phyloP scores from a whole-genome alignment of 2,329 filamentous ascomycete species.

The Akanthomyces muscarius region DNA sequence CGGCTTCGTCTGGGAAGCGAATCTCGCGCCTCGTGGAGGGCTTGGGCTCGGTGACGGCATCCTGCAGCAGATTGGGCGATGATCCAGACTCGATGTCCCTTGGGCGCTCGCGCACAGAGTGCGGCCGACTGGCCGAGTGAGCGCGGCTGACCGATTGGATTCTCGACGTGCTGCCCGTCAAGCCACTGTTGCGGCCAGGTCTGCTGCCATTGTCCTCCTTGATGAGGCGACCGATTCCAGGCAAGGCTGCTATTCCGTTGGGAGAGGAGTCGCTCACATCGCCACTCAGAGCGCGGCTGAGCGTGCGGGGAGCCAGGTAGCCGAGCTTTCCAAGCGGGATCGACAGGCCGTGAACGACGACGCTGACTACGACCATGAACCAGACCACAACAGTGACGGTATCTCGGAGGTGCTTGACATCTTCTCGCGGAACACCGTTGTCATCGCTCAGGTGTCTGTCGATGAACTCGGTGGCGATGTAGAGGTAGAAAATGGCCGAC shows the following conservation, averaged over 20 bases:
- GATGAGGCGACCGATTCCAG: conserved; percentile 15
- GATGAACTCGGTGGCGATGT: conserved; percentile 74
- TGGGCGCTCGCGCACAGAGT: background rate
- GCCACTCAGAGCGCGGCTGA: conserved; percentile 34
- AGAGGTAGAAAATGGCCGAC: conserved; percentile 85
- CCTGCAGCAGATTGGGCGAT: background rate
- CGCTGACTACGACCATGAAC: conserved; percentile 80
- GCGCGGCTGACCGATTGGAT: background rate
- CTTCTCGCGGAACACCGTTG: conserved; percentile 57
- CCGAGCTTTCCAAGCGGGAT: conserved; percentile 71
- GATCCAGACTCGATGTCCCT: background rate
- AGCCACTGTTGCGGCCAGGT: background rate
- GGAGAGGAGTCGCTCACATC: conserved; percentile 9
- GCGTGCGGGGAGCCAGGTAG: conserved; percentile 58
- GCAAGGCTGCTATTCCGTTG: background rate
- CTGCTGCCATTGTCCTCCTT: conserved; percentile 10
- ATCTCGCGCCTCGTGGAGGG: conserved; percentile 9
- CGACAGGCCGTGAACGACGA: conserved; percentile 79
- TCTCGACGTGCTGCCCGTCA: background rate
- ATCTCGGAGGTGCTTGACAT: conserved; percentile 63
- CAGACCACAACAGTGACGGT: conserved; percentile 71
- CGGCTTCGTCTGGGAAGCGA: conserved; percentile 16
- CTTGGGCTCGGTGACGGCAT: background rate
- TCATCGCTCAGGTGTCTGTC: conserved; percentile 44
- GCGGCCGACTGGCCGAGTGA: background rate